Evolutionary conservation across 345 rosid species (phyloP).

Genomic region (Camelina hispida): DNA sequence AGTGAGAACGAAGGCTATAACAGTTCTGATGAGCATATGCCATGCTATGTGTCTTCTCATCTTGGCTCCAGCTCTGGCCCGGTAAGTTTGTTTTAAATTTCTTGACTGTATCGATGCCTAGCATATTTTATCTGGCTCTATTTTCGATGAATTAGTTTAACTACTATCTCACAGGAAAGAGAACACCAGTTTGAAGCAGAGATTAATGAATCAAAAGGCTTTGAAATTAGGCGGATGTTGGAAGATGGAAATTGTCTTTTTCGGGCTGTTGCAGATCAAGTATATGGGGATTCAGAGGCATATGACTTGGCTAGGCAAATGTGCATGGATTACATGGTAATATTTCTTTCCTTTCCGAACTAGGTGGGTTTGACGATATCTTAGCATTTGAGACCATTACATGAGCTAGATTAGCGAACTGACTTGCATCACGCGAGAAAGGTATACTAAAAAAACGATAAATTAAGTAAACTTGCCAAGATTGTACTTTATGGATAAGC

Average conservation of each 20-base stretch:
- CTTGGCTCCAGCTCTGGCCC: conserved; percentile 72
- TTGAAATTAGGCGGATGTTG: conserved; percentile 89
- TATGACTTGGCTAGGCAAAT: conserved; percentile 79
- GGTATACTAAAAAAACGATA: neutral
- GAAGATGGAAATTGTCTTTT: conserved; percentile 99
- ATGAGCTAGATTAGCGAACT: conserved; percentile 10
- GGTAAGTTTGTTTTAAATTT: conserved; percentile 52
- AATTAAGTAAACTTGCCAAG: neutral
- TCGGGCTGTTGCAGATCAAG: conserved; percentile 98
- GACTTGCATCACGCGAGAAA: neutral
- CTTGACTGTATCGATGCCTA: neutral
- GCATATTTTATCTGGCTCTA: neutral
- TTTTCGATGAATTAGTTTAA: neutral
- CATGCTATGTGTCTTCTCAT: conserved; percentile 75
- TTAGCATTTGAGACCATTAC: conserved; percentile 15
- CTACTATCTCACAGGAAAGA: conserved; percentile 67
- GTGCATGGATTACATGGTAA: conserved; percentile 99
- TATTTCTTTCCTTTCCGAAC: neutral
- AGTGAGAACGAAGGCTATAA: conserved; percentile 93
- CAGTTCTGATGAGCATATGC: conserved; percentile 97
- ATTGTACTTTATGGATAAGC: conserved; percentile 1
- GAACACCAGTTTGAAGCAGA: conserved; percentile 94
- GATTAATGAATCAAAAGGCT: conserved; percentile 71
- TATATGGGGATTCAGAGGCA: conserved; percentile 89
- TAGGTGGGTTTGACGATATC: neutral